Conservation (phyloP, 805 yeast species). For the Hermanozyma aechmeae region DNA sequence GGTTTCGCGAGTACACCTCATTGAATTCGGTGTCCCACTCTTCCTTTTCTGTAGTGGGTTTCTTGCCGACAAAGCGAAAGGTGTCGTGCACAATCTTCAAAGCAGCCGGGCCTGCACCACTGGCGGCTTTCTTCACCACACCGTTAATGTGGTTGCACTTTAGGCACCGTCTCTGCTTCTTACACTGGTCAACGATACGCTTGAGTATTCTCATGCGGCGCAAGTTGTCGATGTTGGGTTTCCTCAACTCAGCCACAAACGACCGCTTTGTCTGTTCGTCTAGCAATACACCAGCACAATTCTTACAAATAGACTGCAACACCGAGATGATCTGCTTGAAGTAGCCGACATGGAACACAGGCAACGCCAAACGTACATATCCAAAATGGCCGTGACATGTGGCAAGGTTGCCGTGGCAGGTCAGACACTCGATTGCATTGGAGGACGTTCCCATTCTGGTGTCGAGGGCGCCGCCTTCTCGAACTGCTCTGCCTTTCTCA, state of each 20-base stretch:
- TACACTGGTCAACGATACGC: constrained; percentile 82
- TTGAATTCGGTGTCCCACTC: constrained; percentile 85
- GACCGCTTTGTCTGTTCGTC: constrained; percentile 63
- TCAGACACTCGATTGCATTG: constrained; percentile 74
- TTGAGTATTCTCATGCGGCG: constrained; percentile 86
- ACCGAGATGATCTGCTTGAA: constrained; percentile 86
- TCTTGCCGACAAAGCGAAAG: constrained; percentile 92
- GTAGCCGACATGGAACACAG: constrained; percentile 96
- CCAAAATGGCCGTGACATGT: constrained; percentile 99
- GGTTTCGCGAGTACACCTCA: constrained; percentile 62
- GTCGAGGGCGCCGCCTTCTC: constrained; percentile 80
- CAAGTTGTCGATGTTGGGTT: constrained; percentile 83
- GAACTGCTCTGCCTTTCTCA: constrained; percentile 81
- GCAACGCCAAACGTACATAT: constrained; percentile 83
- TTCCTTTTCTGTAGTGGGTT: constrained; percentile 71
- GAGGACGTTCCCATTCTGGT: constrained; percentile 90
- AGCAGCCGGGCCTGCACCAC: constrained; percentile 88
- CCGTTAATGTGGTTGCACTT: constrained; percentile 87
- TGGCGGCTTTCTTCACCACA: constrained; percentile 92
- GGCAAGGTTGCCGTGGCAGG: constrained; percentile 87
- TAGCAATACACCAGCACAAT: constrained; percentile 70
- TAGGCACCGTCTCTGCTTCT: constrained; percentile 87
- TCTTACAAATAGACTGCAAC: constrained; percentile 84
- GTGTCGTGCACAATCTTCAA: constrained; percentile 92
- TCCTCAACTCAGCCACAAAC: constrained; percentile 69